Base-by-base conservation (phyloP, 768 basidiomycete genomes). In the Xanthoconium purpureum region DNA sequence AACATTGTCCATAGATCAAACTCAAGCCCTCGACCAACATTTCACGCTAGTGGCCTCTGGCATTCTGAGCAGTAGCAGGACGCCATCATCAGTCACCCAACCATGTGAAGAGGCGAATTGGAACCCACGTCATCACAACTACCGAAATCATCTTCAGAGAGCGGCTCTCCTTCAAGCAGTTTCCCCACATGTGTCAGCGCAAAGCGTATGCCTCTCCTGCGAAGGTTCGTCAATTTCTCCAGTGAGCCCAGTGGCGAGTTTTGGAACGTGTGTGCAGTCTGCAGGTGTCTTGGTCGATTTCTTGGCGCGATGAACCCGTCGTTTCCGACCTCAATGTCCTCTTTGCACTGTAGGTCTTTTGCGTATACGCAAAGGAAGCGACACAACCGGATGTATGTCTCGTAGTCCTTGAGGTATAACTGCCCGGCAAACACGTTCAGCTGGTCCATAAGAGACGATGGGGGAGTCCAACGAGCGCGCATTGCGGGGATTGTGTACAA, bases 121-220 rank as follows among this genome's bases (percentile, higher is more conserved):
- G 20, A 24, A 46, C 56, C 7, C 24, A 58, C 57, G 20, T 58
- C 28, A 13, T 58, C 45, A 24, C 1, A 0, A 5, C 5, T 36
- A 30, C 40, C 13, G n/a, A 59, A 60, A 18, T 60, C 58, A 2
- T 24, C 55, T 47, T 57, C 42, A 1, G 49, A 57, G 40, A 76
- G 56, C 3, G 50, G 20, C 32, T 57, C 60, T 30, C 63, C 69
- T 33, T 69, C 58, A 32, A 80, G 42, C 24, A 80, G 63, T 46
- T 73, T 73, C 7, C 79, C 79, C 59, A 79, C 60, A 53, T 80
- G 77, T 7, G 78, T 79, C 35, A 51, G 50, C 15, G 59, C 49
- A 58, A 70, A 80, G 17, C 63, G 55, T 64, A 71, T 65, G 7
- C 77, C 77, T 50, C 76, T 81, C 58, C 78, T 70, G 13, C 78